These are phyloP conservation scores for Ramularia collo-cygni DNA, from an alignment of 2,329 filamentous ascomycete genomes.

Conservation along the genomic window DNA sequence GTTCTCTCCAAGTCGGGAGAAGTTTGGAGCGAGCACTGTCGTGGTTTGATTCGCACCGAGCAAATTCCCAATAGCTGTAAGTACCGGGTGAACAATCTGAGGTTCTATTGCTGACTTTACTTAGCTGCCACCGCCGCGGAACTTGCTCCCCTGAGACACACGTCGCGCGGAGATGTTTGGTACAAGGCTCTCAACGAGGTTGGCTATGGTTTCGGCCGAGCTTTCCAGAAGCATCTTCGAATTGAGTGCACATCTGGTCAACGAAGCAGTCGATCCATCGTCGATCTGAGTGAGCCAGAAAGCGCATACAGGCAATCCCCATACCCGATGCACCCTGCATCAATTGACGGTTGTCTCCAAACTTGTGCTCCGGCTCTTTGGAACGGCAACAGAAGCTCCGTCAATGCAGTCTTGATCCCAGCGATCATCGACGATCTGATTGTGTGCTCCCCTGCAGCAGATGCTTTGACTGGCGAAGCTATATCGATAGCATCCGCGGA, in stretches of 20 bases:
- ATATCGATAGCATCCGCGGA: not conserved
- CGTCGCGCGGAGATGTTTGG: not conserved
- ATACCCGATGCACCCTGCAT: slow-evolving; percentile 1
- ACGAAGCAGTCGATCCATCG: not conserved
- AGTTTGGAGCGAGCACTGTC: not conserved
- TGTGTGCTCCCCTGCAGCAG: not conserved
- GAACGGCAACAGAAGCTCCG: not conserved
- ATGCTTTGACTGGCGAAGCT: not conserved
- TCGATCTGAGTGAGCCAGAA: not conserved
- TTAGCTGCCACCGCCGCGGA: not conserved
- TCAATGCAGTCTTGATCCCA: not conserved
- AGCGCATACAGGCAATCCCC: not conserved
- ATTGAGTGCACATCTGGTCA: not conserved
- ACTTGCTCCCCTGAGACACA: not conserved
- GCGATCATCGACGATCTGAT: slow-evolving; percentile 1
- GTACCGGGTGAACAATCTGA: too few relatives aligned
- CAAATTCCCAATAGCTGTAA: not conserved
- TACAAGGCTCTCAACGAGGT: slow-evolving; percentile 1
- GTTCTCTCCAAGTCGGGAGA: not conserved
- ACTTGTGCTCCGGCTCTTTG: not conserved
- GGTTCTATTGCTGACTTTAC: too few relatives aligned
- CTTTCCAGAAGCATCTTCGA: not conserved
- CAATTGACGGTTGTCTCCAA: not conserved
- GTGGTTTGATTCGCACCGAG: not conserved
- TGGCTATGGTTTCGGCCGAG: slow-evolving; percentile 1